Percentiles rank a stretch among this genome's conserved stretches.
Conservation (phyloP, 805 yeast species). For the Millerozyma acaciae region DNA sequence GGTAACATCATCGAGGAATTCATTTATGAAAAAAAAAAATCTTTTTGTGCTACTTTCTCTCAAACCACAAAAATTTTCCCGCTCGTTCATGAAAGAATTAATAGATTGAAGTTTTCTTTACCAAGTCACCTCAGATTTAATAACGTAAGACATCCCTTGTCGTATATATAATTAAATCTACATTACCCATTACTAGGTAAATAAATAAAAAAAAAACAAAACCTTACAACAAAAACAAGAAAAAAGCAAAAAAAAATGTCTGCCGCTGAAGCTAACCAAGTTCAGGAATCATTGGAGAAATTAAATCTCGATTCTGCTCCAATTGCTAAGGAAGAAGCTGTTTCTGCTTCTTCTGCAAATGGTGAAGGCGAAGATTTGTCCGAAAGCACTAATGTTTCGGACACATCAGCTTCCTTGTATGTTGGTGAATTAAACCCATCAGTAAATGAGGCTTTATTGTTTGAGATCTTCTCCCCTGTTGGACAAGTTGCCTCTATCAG, state of each 20-base stretch:
- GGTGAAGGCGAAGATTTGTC: conserved; percentile 28
- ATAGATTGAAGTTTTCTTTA: conserved; percentile 1
- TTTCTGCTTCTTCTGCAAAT: conserved; percentile 25
- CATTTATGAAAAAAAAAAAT: background rate
- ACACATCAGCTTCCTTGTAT: conserved; percentile 79
- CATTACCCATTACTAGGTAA: conserved; percentile 6
- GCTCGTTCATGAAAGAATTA: conserved; percentile 1
- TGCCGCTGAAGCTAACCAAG: conserved; percentile 39
- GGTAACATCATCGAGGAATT: conserved; percentile 5
- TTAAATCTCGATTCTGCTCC: conserved; percentile 38
- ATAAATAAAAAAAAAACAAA: conserved; percentile 7
- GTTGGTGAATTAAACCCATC: conserved; percentile 95
- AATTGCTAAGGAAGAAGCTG: conserved; percentile 23
- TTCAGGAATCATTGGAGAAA: conserved; percentile 46
- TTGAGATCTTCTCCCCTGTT: conserved; percentile 89
- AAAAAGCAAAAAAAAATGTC: conserved; percentile 15
- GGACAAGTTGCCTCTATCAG: conserved; percentile 96
- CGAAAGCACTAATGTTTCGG: conserved; percentile 41
- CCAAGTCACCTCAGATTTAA: conserved; percentile 1
- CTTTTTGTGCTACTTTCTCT: conserved; percentile 8
- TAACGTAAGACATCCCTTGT: conserved; percentile 1
- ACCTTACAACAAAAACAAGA: conserved; percentile 9
- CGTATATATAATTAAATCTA: conserved; percentile 6
- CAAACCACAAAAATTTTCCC: conserved; percentile 11
- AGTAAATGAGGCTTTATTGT: conserved; percentile 90